These are phyloP conservation scores for Nephelium lappaceum DNA, from an alignment of 345 rosid genomes.

Conservation along the genomic window DNA sequence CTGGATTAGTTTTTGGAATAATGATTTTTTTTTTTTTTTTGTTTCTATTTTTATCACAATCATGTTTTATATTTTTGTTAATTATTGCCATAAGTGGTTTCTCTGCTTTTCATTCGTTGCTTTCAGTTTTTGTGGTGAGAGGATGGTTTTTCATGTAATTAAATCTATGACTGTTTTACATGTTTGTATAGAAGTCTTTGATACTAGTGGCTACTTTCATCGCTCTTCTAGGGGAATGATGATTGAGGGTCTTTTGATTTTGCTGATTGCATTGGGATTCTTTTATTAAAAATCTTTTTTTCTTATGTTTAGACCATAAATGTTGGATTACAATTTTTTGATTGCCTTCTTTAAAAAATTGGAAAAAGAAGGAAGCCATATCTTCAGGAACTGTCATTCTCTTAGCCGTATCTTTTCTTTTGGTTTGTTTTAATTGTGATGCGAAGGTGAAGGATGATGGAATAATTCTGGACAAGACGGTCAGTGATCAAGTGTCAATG, in stretches of 20 bases:
- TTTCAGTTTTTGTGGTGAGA: background rate
- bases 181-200: background rate
- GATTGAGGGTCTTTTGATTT: background rate
- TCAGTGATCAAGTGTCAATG: constrained; percentile 71
- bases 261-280: background rate
- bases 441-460: constrained; percentile 79
- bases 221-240: background rate
- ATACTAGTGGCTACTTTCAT: background rate
- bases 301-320: constrained; percentile 3
- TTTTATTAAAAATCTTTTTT: background rate
- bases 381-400: background rate
- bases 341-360: background rate
- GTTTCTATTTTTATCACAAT: background rate
- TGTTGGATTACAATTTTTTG: background rate
- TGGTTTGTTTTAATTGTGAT: constrained; percentile 10
- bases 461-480: constrained; percentile 82
- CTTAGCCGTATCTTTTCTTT: background rate
- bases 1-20: background rate
- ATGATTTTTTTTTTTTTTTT: background rate
- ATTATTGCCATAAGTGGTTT: background rate
- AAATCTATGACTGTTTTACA: background rate
- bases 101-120: background rate
- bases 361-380: background rate
- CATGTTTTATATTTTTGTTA: background rate
- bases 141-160: background rate